Evolutionary conservation across 2,329 filamentous ascomycete species (phyloP).

Genomic region (Stachybotrys chartarum): DNA sequence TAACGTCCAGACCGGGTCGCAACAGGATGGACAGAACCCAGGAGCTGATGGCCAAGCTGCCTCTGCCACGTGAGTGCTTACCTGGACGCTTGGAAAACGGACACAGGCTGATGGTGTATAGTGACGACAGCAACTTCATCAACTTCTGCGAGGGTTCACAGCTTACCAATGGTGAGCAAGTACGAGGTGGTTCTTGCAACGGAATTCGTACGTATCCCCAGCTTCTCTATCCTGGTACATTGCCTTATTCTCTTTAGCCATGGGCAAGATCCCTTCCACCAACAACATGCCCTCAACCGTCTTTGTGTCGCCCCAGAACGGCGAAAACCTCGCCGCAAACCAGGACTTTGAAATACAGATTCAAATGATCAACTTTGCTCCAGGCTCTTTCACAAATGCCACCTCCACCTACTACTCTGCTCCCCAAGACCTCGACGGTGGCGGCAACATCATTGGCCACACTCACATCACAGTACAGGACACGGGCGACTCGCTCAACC

Average conservation of each 20-base stretch:
- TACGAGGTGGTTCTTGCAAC: constrained; percentile 54
- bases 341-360: constrained; percentile 46
- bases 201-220: constrained; percentile 43
- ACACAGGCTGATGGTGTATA: constrained; percentile 20
- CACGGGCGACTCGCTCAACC: constrained; percentile 42
- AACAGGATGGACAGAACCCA: constrained; percentile 38
- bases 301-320: constrained; percentile 45
- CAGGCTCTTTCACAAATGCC: constrained; percentile 56
- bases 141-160: constrained; percentile 51
- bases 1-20: constrained; percentile 43
- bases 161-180: constrained; percentile 54
- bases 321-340: constrained; percentile 37
- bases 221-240: neutral
- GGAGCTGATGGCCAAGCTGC: constrained; percentile 39
- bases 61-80: constrained; percentile 41
- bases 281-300: constrained; percentile 51
- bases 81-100: neutral
- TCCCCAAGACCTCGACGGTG: constrained; percentile 42
- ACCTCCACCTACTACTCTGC: constrained; percentile 53
- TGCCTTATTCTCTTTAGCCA: constrained; percentile 28
- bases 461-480: constrained; percentile 54
- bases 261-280: constrained; percentile 52
- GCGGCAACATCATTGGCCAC: constrained; percentile 49
- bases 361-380: constrained; percentile 42
- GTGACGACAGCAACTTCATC: constrained; percentile 54